These are phyloP conservation scores for Lactarius hatsudake DNA, from an alignment of 768 basidiomycete species.

Conservation along the genomic window DNA sequence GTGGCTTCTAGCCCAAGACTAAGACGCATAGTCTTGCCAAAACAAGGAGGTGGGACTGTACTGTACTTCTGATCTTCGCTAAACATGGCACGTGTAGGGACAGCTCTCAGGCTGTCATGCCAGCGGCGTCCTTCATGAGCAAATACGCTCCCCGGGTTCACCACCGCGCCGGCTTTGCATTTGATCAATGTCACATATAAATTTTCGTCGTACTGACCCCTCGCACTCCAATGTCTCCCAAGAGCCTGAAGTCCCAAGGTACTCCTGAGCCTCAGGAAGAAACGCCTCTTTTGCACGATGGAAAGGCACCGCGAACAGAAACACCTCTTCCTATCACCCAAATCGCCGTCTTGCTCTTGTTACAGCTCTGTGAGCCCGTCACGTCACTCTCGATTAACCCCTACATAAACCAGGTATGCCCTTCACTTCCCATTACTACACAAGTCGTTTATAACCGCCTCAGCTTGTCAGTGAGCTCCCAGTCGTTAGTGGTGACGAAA, in stretches of 20 bases:
- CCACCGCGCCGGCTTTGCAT: neutral
- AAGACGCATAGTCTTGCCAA: too few species aligned
- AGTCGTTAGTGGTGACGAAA: conserved; percentile 46
- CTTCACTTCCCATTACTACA: neutral
- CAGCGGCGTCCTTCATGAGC: too few species aligned
- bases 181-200: neutral
- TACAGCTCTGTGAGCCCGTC: conserved; percentile 48
- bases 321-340: conserved; percentile 48
- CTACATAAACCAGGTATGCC: conserved; percentile 47
- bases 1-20: too few species aligned
- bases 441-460: neutral
- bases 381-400: conserved; percentile 47
- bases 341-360: conserved; percentile 43
- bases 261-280: neutral
- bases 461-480: conserved; percentile 43
- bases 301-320: conserved; percentile 12
- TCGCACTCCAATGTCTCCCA: neutral
- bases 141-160: too few species aligned
- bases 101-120: too few species aligned
- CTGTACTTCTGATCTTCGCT: too few species aligned
- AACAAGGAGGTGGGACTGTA: too few species aligned
- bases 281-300: neutral
- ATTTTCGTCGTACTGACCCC: neutral
- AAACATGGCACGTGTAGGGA: too few species aligned
- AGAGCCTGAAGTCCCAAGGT: neutral